Evolutionary conservation across 2,329 filamentous ascomycete species (phyloP).

Genomic region (Diaporthe vaccinii): DNA sequence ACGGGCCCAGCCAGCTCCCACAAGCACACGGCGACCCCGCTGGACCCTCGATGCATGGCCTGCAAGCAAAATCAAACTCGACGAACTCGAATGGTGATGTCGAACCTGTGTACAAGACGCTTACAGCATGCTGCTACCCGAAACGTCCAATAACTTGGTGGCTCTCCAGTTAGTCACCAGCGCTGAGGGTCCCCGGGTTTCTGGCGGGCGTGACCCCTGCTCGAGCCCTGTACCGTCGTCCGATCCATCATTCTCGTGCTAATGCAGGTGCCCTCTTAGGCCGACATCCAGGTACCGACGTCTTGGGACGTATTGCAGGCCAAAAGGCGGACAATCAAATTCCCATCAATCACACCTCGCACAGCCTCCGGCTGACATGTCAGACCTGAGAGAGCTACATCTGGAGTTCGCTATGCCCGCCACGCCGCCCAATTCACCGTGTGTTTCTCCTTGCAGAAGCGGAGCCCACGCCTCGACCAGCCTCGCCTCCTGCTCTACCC

Average conservation of each 20-base stretch:
- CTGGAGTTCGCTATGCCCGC: constrained; percentile 6
- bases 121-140: neutral
- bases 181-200: neutral
- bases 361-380: neutral
- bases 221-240: constrained; percentile 11
- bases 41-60: constrained; percentile 1
- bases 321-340: constrained; percentile 32
- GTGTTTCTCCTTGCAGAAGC: constrained; percentile 27
- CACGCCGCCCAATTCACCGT: constrained; percentile 19
- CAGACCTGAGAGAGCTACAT: neutral
- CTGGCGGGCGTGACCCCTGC: neutral
- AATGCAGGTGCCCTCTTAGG: constrained; percentile 32
- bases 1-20: neutral
- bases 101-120: neutral
- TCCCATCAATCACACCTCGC: constrained; percentile 38
- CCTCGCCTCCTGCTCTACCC: constrained; percentile 31
- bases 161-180: neutral
- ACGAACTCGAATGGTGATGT: neutral
- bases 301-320: constrained; percentile 32
- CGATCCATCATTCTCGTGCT: constrained; percentile 32
- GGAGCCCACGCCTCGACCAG: neutral
- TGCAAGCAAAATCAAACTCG: neutral
- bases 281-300: constrained; percentile 35
- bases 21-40: neutral
- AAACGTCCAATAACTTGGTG: neutral